These are phyloP conservation scores for Fomitopsis serialis DNA, from an alignment of 768 basidiomycete species.

Conservation along the genomic window DNA sequence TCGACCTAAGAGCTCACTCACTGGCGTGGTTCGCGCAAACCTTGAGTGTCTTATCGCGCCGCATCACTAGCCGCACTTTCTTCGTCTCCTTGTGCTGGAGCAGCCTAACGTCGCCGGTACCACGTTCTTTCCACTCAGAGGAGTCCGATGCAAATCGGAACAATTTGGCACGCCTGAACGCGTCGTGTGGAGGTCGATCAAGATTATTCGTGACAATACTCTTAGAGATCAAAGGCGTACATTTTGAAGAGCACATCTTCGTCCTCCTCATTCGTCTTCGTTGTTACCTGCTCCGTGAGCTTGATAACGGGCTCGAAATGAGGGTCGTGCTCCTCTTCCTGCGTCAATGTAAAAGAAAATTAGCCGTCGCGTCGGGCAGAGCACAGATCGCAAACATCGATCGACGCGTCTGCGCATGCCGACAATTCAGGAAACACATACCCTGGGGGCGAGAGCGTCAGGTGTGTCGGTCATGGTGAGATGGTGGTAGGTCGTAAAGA, in stretches of 20 bases:
- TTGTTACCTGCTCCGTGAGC: constrained; percentile 93
- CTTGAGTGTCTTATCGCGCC: constrained; percentile 99
- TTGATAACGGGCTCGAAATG: constrained; percentile 96
- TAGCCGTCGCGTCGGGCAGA: constrained; percentile 15
- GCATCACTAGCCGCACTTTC: constrained; percentile 96
- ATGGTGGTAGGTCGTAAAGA: constrained; percentile 3
- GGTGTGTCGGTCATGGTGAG: constrained; percentile 20
- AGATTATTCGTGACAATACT: neutral
- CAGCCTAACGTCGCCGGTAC: constrained; percentile 92
- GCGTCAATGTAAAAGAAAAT: constrained; percentile 10
- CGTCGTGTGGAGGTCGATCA: constrained; percentile 6
- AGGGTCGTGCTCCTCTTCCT: constrained; percentile 77
- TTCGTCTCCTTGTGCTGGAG: constrained; percentile 84
- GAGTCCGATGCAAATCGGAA: constrained; percentile 83
- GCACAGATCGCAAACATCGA: constrained; percentile 21
- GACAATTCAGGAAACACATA: constrained; percentile 30
- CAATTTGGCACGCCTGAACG: constrained; percentile 87
- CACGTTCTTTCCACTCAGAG: constrained; percentile 97
- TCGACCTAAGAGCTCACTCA: constrained; percentile 30
- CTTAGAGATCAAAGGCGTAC: constrained; percentile 42
- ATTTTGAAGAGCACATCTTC: constrained; percentile 94
- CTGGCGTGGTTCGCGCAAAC: constrained; percentile 98
- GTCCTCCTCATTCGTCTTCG: constrained; percentile 93
- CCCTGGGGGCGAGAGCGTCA: constrained; percentile 69
- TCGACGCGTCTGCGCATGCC: constrained; percentile 5